phyloP scores from a whole-genome alignment of 2,329 filamentous ascomycete species.

The Fusarium chuoi region DNA sequence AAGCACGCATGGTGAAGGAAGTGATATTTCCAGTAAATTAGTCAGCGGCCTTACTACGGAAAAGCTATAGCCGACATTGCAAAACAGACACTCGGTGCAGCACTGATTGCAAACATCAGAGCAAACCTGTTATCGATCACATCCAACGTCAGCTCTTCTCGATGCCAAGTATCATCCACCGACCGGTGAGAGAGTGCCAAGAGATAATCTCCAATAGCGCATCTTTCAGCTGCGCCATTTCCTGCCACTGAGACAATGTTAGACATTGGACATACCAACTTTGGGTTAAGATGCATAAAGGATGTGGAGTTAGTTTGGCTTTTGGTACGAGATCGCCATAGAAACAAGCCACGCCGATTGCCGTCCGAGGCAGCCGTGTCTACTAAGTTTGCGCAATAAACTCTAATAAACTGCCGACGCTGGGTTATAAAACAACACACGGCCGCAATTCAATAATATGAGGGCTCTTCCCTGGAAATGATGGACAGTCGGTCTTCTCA shows the following conservation, averaged over 20 bases:
- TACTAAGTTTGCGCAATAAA: not conserved
- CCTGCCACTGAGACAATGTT: not conserved
- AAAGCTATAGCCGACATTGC: too few relatives aligned
- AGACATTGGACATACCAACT: not conserved
- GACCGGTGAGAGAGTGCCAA: not conserved
- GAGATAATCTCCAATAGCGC: not conserved
- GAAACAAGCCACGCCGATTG: not conserved
- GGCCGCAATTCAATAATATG: not conserved
- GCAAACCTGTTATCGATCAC: not conserved
- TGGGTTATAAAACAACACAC: not conserved
- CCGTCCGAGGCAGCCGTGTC: not conserved
- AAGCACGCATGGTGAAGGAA: not conserved
- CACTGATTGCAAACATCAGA: not conserved
- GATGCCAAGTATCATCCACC: not conserved
- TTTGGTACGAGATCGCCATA: not conserved
- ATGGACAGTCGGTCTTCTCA: not conserved
- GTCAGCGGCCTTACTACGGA: not conserved
- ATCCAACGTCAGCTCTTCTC: rapidly evolving
- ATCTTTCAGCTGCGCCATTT: not conserved
- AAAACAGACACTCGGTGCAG: too few relatives aligned
- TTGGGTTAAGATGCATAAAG: not conserved
- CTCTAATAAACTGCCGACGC: not conserved
- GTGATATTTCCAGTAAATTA: not conserved
- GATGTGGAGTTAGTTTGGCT: not conserved
- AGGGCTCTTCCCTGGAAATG: not conserved